phyloP scores from a whole-genome alignment of 306 rosid genomes.

The Sesbania bispinosa region DNA sequence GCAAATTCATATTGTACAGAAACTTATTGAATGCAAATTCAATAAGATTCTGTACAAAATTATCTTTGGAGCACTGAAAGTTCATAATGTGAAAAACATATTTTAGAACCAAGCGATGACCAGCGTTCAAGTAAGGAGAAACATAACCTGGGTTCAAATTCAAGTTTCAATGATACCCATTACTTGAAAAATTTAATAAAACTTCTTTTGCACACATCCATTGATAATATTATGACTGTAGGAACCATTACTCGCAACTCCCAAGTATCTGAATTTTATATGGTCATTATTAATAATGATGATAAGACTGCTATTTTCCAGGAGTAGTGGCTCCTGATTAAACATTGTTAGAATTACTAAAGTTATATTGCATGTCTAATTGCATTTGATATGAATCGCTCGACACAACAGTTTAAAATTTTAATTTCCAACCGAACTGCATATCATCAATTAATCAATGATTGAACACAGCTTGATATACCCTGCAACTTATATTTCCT shows the following conservation, averaged over 20 bases:
- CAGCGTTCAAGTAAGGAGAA: not conserved
- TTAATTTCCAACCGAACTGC: not conserved
- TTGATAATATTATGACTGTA: not conserved
- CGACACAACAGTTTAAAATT: not conserved
- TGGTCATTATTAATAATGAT: not conserved
- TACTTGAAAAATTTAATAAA: not conserved
- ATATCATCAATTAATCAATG: slow-evolving; percentile 1
- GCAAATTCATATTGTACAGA: too few relatives aligned
- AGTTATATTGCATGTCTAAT: not conserved
- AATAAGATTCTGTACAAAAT: not conserved
- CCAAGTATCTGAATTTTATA: not conserved
- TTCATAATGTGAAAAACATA: not conserved
- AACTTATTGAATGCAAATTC: too few relatives aligned
- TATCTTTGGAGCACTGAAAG: slow-evolving; percentile 13
- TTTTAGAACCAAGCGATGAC: not conserved
- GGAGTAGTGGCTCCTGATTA: not conserved
- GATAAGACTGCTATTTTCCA: not conserved
- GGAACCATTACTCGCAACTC: not conserved
- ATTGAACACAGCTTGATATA: not conserved
- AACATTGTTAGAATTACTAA: not conserved
- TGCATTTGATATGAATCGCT: slow-evolving; percentile 8
- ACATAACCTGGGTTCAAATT: not conserved
- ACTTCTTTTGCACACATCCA: not conserved
- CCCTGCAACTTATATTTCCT: not conserved
- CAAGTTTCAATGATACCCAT: not conserved